Base-by-base conservation (phyloP, 2,329 filamentous ascomycete species). In the Xylariaceae sp. region DNA sequence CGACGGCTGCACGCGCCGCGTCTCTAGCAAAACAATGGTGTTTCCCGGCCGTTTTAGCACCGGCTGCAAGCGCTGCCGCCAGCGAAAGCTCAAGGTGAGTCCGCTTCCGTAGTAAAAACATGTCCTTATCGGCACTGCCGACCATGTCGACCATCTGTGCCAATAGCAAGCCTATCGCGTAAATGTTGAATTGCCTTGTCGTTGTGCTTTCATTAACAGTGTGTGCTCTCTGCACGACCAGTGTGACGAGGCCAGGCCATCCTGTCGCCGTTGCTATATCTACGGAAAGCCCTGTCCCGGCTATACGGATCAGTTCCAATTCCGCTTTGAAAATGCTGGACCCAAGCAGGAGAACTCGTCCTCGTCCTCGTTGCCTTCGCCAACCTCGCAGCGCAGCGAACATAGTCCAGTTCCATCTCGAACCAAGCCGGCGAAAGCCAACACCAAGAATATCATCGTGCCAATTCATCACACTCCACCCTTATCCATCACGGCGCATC, bases 81-180 rank as follows among this genome's bases (percentile, higher is more conserved):
- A 50, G 19, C 56, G 56, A n/a, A 58, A 56, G 47, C 39, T 58
- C 42, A 58, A 56, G 48, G 56, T 58, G 38, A 54, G 54, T 56
- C 34, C 16, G 34, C 34, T 5, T 10, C 34, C 10, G 22, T 28
- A 28, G 22, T 4, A 28, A 7, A 7, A 28, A 28, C 7, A 28
- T 28, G n/a, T n/a, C 39, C 38, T 14, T 42, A 33, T 28, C 33
- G 45, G n/a, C n/a, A n/a, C n/a, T n/a, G n/a, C n/a, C n/a, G n/a
- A n/a, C n/a, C n/a, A n/a, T n/a, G 7, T 7, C 22, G 22, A 28
- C 22, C 4, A 7, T 28, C 4, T 28, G 22, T 28, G 22, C 22
- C 22, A 4, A 28, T 28, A 28, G 22, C 22, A 7, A 7, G 22
- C 11, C 22, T 11, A 10, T 18, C 19, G 34, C 22, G 31, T 43